phyloP scores from a whole-genome alignment of 176 grass and related monocot genomes.

The Ensete ventricosum region DNA sequence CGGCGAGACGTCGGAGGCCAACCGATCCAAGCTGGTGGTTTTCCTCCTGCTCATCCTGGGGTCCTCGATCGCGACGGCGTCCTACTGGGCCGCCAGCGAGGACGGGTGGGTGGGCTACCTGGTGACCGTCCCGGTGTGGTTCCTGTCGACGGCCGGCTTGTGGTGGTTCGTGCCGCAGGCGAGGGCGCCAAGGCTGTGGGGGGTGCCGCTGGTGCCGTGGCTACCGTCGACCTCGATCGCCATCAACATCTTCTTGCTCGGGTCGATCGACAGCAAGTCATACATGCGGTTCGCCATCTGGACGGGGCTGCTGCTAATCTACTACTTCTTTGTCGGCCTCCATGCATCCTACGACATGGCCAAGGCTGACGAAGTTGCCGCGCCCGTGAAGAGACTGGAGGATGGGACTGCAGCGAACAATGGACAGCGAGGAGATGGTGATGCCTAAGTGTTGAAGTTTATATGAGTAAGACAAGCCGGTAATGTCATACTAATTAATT shows the following conservation, averaged over 20 bases:
- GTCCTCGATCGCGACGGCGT: constrained; percentile 25
- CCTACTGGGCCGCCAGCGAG: constrained; percentile 19
- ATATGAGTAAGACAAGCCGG: too few species aligned
- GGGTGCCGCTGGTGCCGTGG: constrained; percentile 34
- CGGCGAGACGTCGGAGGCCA: constrained; percentile 24
- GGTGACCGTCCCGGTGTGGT: constrained; percentile 30
- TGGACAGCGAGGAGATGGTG: not conserved
- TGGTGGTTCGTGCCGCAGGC: constrained; percentile 30
- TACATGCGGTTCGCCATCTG: constrained; percentile 71
- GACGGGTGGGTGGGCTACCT: constrained; percentile 30
- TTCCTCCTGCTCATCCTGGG: constrained; percentile 28
- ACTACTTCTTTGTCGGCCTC: constrained; percentile 87
- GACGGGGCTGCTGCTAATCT: constrained; percentile 45
- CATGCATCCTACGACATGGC: constrained; percentile 85
- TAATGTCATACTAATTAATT: too few species aligned
- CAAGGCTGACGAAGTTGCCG: constrained; percentile 12
- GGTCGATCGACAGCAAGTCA: constrained; percentile 72
- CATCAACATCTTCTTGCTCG: constrained; percentile 84
- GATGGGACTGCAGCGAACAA: not conserved
- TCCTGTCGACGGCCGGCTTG: constrained; percentile 27
- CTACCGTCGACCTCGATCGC: constrained; percentile 36
- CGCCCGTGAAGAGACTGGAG: constrained; percentile 21
- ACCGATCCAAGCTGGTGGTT: constrained; percentile 26
- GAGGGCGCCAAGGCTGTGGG: constrained; percentile 35
- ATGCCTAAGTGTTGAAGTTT: too few species aligned